A percentile compares a stretch with the other conserved stretches of the same genome.
These are phyloP conservation scores for Didymella sp. DNA, from an alignment of 2,329 filamentous ascomycete genomes.

Conservation along the genomic window DNA sequence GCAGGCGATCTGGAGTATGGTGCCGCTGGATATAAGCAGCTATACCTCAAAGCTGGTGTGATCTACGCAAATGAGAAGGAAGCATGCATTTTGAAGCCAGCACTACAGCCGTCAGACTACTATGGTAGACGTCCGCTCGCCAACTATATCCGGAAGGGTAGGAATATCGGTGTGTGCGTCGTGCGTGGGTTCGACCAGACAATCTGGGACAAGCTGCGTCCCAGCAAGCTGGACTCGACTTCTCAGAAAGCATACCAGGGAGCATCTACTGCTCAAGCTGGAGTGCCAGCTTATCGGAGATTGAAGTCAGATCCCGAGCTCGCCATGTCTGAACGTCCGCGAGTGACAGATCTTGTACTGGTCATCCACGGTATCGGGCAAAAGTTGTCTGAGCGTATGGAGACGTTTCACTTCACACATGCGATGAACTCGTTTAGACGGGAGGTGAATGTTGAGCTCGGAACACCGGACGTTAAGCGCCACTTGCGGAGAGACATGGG, in stretches of 20 bases:
- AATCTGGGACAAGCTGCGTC: constrained; percentile 77
- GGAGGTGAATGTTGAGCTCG: constrained; percentile 83
- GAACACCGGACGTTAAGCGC: constrained; percentile 74
- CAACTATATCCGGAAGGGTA: constrained; percentile 80
- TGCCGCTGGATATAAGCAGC: constrained; percentile 58
- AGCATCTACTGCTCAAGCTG: constrained; percentile 54
- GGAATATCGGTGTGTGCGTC: constrained; percentile 84
- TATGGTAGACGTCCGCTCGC: constrained; percentile 81
- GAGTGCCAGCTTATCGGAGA: constrained; percentile 49
- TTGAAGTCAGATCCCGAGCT: constrained; percentile 61
- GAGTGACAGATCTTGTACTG: constrained; percentile 85
- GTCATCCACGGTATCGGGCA: constrained; percentile 97
- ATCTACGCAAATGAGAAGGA: constrained; percentile 80
- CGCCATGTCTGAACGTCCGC: constrained; percentile 70
- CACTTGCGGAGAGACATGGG: constrained; percentile 79
- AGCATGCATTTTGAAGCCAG: constrained; percentile 87
- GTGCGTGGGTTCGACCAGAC: constrained; percentile 84
- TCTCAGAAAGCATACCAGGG: constrained; percentile 54
- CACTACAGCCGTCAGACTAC: constrained; percentile 81
- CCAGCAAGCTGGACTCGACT: constrained; percentile 53
- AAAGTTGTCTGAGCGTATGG: constrained; percentile 91
- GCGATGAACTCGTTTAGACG: constrained; percentile 90
- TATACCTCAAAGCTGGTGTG: constrained; percentile 78
- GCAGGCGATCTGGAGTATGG: constrained; percentile 52
- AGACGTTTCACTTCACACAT: constrained; percentile 97